Percentiles rank a stretch among this genome's conserved stretches.
These are phyloP conservation scores for Citrus australasica DNA, from an alignment of 345 rosid species.

Conservation along the genomic window DNA sequence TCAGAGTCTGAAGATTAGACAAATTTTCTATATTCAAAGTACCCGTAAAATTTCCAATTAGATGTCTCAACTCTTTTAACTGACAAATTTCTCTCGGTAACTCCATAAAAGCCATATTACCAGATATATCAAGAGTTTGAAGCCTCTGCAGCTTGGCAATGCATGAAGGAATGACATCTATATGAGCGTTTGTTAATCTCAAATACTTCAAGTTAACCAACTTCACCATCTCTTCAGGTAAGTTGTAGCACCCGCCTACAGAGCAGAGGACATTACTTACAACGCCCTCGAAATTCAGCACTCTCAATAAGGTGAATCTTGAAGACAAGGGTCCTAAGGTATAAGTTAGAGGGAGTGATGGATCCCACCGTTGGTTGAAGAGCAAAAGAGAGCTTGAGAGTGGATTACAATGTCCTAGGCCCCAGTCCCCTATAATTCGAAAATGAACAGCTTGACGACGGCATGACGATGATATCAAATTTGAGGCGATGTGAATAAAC, in stretches of 20 bases:
- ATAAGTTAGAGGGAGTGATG: no score
- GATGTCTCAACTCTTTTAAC: neutral
- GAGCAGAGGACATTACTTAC: neutral
- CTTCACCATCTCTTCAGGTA: neutral
- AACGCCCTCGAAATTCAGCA: neutral
- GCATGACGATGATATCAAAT: neutral
- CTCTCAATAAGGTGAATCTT: neutral
- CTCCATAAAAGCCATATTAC: accelerated
- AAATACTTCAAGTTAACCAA: neutral
- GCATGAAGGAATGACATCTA: neutral
- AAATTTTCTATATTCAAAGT: neutral
- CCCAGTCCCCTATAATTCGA: neutral
- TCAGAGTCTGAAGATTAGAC: constrained; percentile 2
- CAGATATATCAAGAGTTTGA: neutral
- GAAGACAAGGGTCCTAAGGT: neutral
- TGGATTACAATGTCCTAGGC: neutral
- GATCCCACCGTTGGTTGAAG: neutral
- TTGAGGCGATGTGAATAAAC: neutral
- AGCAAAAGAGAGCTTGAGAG: neutral
- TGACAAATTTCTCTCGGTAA: neutral
- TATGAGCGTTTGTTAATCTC: neutral
- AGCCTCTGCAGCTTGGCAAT: neutral
- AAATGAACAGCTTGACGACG: neutral
- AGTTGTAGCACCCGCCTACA: neutral
- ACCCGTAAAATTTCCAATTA: neutral